Conservation (phyloP, 257 asterid genomes). For the Thymus quinquecostatus region DNA sequence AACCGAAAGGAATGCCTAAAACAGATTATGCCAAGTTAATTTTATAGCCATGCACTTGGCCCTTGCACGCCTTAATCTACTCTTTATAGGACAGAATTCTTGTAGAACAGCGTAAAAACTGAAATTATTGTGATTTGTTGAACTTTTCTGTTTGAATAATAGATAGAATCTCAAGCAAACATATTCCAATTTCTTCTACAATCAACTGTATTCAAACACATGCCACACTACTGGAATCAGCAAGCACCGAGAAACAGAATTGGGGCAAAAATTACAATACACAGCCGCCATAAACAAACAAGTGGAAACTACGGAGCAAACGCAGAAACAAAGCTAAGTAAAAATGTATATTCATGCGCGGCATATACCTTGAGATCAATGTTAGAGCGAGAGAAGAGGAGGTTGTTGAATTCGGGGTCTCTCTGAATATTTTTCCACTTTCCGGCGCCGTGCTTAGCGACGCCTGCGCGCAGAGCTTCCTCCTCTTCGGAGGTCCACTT, state of each 20-base stretch:
- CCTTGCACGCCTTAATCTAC: neutral
- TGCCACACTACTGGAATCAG: neutral
- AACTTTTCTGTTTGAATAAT: too few species aligned
- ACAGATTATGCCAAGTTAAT: neutral
- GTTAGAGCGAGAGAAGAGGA: constrained; percentile 67
- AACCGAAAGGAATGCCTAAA: neutral
- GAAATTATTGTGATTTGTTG: neutral
- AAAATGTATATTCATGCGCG: neutral
- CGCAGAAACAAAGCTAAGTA: neutral
- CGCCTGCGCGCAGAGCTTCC: constrained; percentile 74
- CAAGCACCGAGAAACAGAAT: neutral
- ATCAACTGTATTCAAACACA: neutral
- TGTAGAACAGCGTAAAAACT: neutral
- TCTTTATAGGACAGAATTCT: neutral
- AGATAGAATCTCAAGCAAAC: neutral
- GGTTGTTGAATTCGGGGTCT: constrained; percentile 67
- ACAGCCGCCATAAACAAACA: neutral
- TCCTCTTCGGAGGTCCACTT: constrained; percentile 77
- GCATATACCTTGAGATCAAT: constrained; percentile 65
- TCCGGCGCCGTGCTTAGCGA: constrained; percentile 73
- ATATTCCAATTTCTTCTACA: neutral
- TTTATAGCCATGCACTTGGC: neutral
- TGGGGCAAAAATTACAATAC: constrained; percentile 3
- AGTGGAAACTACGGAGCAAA: neutral
- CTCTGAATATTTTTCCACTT: constrained; percentile 74